Evolutionary conservation across 345 rosid species (phyloP).

Genomic region (Dipteronia sinensis): DNA sequence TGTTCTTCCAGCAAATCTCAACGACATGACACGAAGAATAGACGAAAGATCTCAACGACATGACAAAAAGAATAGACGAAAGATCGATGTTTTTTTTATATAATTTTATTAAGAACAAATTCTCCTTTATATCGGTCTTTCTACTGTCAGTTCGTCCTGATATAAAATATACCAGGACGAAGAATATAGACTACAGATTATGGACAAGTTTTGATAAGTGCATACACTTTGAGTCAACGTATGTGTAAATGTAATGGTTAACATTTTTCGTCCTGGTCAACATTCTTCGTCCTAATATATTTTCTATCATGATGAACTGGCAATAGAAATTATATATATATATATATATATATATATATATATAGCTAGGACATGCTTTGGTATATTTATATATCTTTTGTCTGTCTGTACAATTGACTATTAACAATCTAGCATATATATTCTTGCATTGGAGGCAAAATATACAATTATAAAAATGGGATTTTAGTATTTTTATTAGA

Average conservation of each 20-base stretch:
- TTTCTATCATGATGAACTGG: too few species aligned
- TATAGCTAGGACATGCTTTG: not conserved
- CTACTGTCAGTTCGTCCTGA: too few species aligned
- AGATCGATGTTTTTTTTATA: not conserved
- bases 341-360: too few species aligned
- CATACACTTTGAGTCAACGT: too few species aligned
- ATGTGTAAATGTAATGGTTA: too few species aligned
- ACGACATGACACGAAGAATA: not conserved
- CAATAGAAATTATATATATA: too few species aligned
- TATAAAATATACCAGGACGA: too few species aligned
- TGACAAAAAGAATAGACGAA: too few species aligned
- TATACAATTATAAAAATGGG: not conserved
- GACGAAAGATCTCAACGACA: not conserved
- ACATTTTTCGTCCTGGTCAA: too few species aligned
- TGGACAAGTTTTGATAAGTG: too few species aligned
- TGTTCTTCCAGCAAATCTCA: not conserved
- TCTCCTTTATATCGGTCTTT: not conserved
- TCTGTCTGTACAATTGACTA: not conserved
- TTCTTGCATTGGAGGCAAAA: conserved; percentile 8
- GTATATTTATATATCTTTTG: not conserved
- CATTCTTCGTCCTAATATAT: too few species aligned
- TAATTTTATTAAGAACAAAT: not conserved
- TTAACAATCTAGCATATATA: conserved; percentile 7
- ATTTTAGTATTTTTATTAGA: not conserved
- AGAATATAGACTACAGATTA: too few species aligned